phyloP scores from a whole-genome alignment of 2,329 filamentous ascomycete genomes.

The Pseudocercospora crystallina region DNA sequence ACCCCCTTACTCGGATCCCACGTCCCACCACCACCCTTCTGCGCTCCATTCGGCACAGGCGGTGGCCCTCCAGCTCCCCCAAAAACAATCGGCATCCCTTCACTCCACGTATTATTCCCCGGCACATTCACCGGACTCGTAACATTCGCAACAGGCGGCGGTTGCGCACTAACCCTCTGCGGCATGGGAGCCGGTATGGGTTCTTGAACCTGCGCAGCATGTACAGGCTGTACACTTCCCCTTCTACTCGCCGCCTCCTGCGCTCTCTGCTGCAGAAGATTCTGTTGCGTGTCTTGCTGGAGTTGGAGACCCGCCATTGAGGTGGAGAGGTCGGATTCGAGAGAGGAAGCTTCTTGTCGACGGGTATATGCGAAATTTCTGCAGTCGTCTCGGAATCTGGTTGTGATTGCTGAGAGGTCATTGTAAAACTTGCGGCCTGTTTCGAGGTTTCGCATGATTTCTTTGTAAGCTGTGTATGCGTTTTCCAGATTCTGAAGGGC shows the following conservation, averaged over 20 bases:
- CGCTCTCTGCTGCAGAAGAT: conserved; percentile 38
- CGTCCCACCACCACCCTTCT: conserved; percentile 6
- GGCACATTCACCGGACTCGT: conserved; percentile 23
- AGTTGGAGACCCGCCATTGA: conserved; percentile 61
- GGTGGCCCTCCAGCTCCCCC: conserved; percentile 18
- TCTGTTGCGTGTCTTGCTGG: conserved; percentile 43
- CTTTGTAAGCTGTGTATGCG: conserved; percentile 94
- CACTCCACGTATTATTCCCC: conserved; percentile 32
- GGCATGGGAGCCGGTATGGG: conserved; percentile 57
- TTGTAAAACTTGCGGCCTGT: conserved; percentile 96
- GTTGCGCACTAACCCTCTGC: conserved; percentile 33
- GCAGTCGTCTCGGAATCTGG: conserved; percentile 77
- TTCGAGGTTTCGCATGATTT: conserved; percentile 88
- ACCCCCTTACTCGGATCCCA: conserved; percentile 33
- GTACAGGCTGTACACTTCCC: conserved; percentile 23
- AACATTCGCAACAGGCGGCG: conserved; percentile 32
- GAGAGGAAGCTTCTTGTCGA: conserved; percentile 72
- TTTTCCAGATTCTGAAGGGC: conserved; percentile 86
- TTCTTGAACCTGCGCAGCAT: conserved; percentile 25
- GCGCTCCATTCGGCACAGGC: background rate
- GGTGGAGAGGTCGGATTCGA: conserved; percentile 67
- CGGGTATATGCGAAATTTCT: conserved; percentile 77
- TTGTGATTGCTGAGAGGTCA: conserved; percentile 84
- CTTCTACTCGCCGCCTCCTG: conserved; percentile 21
- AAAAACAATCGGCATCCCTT: conserved; percentile 38